Base-by-base conservation (phyloP, 768 basidiomycete genomes). In the Ramaria sp. region DNA sequence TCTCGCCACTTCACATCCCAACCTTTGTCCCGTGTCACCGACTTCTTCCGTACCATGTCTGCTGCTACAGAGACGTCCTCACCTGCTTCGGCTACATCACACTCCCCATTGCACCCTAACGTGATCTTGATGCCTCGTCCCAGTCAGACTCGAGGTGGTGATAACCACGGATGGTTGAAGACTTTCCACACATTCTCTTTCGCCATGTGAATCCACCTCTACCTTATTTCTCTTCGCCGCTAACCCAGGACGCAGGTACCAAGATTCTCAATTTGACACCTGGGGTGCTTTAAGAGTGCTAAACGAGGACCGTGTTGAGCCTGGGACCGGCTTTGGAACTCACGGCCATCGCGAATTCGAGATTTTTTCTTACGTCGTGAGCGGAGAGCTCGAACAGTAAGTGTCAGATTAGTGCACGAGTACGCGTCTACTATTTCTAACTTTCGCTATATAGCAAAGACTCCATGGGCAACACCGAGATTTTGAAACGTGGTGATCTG, bases 401-500 rank as follows among this genome's bases (percentile, higher is more conserved):
- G 83, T 71, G 19, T 51, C 15, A 22, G 30, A 5, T 13, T 22
- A 19, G 31, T 34, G 48, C 6, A n/a, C n/a, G n/a, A 3, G 17
- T 37, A 43, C n/a, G 11, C 20, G 42, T 22, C 20, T n/a, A 7
- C 7, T n/a, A 9, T 9, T 9, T 43, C 42, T 43, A 54, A 48
- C 46, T 49, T 3, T 10, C 27, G 15, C 27, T 27, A 24, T 11
- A 10, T 58, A 91, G 92, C 72, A 79, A 86, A 69, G 95, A 97
- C 70, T 89, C 85, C 5, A 89, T 96, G 86, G 85, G 86, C 39
- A 95, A 95, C 71, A 78, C 79, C 54, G 95, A 98, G 68, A 76
- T 93, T 58, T 80, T 97, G 66, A 83, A 84, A 67, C 82, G 91
- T 15, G 95, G 95, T 0, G 87, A 91, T 63, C 63, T 97, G 33